phyloP scores from a whole-genome alignment of 805 yeast genomes.

The Groenewaldozyma tartarivorans region DNA sequence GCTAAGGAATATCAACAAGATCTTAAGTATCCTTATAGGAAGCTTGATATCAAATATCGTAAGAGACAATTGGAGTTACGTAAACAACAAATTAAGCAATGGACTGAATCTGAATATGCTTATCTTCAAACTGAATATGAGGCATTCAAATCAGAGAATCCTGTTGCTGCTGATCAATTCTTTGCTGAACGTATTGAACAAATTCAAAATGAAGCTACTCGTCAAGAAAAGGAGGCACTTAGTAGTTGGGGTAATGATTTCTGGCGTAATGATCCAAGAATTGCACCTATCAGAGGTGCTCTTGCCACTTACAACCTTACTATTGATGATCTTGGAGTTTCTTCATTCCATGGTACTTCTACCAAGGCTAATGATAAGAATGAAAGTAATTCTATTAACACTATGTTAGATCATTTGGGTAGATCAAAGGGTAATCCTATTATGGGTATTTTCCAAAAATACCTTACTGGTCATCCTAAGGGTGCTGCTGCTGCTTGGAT shows the following conservation, averaged over 20 bases:
- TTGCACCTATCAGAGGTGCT: conserved; percentile 95
- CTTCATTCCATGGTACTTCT: conserved; percentile 99
- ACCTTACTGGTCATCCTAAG: conserved; percentile 99
- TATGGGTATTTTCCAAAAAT: conserved; percentile 97
- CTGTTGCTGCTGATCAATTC: conserved; percentile 40
- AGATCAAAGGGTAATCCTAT: conserved; percentile 97
- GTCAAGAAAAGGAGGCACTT: conserved; percentile 83
- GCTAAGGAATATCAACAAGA: conserved; percentile 88
- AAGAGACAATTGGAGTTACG: conserved; percentile 80
- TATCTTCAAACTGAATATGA: conserved; percentile 63
- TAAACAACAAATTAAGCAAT: conserved; percentile 61
- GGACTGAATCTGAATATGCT: conserved; percentile 78
- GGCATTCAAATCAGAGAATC: conserved; percentile 32
- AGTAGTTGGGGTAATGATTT: conserved; percentile 93
- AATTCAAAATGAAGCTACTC: conserved; percentile 71
- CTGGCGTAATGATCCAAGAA: conserved; percentile 82
- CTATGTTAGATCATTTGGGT: conserved; percentile 92
- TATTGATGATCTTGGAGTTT: conserved; percentile 90
- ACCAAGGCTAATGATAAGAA: conserved; percentile 98
- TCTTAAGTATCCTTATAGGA: conserved; percentile 67
- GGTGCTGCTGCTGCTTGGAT: conserved; percentile 99
- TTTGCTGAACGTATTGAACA: conserved; percentile 79
- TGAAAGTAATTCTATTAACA: conserved; percentile 83
- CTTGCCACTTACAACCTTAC: conserved; percentile 89
- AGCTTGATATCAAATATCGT: conserved; percentile 87